Evolutionary conservation across 1,139 yeast genomes (phyloP).

Genomic region (Debaryomyces coudertii): DNA sequence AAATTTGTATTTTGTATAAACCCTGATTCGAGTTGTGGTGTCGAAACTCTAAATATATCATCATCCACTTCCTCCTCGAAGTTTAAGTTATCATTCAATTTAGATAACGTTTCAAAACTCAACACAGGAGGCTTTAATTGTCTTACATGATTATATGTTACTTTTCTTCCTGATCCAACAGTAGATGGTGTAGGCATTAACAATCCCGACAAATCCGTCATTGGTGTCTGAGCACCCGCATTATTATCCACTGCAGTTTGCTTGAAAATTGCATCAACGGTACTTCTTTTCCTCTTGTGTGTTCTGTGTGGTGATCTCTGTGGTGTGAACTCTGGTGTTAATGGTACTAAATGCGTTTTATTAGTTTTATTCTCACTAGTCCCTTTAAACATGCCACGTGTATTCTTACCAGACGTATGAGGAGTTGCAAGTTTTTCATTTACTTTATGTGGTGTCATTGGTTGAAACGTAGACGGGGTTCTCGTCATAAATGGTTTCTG

Average conservation of each 20-base stretch:
- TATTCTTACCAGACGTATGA: neutral
- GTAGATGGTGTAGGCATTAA: slow-evolving; percentile 48
- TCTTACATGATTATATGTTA: slow-evolving; percentile 13
- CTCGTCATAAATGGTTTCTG: neutral
- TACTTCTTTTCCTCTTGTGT: slow-evolving; percentile 9
- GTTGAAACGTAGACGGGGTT: slow-evolving; percentile 10
- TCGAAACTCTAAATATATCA: slow-evolving; percentile 1
- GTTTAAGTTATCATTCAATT: slow-evolving; percentile 22
- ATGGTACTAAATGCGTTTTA: slow-evolving; percentile 5
- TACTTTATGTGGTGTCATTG: slow-evolving; percentile 11
- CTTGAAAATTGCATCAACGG: slow-evolving; percentile 9
- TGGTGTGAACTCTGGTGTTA: slow-evolving; percentile 16
- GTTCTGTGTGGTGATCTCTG: slow-evolving; percentile 10
- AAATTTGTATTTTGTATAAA: slow-evolving; percentile 10
- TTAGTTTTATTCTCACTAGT: neutral
- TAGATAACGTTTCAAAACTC: slow-evolving; percentile 24
- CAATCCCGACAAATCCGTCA: slow-evolving; percentile 25
- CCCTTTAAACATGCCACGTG: neutral
- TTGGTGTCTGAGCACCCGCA: slow-evolving; percentile 5
- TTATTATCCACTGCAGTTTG: neutral
- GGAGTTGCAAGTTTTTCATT: slow-evolving; percentile 4
- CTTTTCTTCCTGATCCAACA: slow-evolving; percentile 41
- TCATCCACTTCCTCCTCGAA: slow-evolving; percentile 21
- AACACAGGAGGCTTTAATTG: slow-evolving; percentile 18
- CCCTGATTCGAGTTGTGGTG: slow-evolving; percentile 6